A percentile compares a stretch with the other conserved stretches of the same genome.
Conservation (phyloP, 225 moss, liverwort and hornwort genomes). For the Marchantia polymorpha region DNA sequence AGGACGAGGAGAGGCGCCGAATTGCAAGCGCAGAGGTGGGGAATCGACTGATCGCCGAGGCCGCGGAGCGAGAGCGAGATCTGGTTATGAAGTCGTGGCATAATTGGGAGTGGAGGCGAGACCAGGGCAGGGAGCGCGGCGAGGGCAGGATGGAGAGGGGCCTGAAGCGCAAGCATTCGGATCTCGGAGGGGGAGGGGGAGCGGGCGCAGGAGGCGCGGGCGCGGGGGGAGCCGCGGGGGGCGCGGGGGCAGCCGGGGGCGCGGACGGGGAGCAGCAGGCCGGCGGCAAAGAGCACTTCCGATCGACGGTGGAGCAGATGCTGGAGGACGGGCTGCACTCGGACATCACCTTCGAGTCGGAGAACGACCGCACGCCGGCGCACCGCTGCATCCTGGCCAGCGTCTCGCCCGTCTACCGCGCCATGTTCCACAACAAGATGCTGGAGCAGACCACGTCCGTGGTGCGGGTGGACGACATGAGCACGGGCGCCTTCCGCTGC, state of each 20-base stretch:
- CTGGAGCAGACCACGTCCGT: conserved; percentile 40
- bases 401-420: conserved; percentile 42
- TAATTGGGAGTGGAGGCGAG: conserved; percentile 23
- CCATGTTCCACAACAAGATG: conserved; percentile 46
- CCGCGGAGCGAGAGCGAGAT: not conserved
- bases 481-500: conserved; percentile 38
- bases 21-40: not conserved
- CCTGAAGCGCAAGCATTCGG: not conserved
- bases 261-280: conserved; percentile 21
- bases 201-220: not conserved
- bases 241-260: not conserved
- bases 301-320: conserved; percentile 42
- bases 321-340: conserved; percentile 38
- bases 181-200: not conserved
- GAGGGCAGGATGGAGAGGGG: conserved; percentile 6
- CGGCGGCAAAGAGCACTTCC: conserved; percentile 27
- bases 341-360: conserved; percentile 38
- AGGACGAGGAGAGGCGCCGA: not conserved
- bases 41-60: not conserved
- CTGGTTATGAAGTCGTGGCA: conserved; percentile 13
- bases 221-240: not conserved
- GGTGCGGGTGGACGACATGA: conserved; percentile 47
- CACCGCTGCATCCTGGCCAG: conserved; percentile 44
- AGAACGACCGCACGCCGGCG: conserved; percentile 29
- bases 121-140: not conserved